Base-by-base conservation (phyloP, 441 rosid species). In the Theobroma grandiflorum region DNA sequence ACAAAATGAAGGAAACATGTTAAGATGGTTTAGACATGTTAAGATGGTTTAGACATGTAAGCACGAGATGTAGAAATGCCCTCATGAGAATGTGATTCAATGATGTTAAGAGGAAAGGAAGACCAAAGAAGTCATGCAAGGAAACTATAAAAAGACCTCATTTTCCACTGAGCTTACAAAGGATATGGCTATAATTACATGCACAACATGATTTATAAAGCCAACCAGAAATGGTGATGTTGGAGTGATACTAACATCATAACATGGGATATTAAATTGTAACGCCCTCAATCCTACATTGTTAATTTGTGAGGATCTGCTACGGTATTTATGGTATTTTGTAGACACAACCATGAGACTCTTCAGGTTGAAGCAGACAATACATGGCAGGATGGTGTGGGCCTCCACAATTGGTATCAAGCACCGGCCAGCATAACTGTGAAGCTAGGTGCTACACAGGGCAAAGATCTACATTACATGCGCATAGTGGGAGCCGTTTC, bases 191-290 rank as follows among this genome's bases (percentile, higher is more conserved):
- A 45, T 43, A 45, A 68, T 26, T 26, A 26, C 31, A 26, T 26
- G 72, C 53, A 42, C 35, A 68, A 22, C 52, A 67, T 67, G 50
- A 67, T 9, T 26, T 26, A 26, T 1, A 26, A 1, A 67, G 18
- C 43, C 52, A 67, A 67, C 18, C 4, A 8, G 15, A 20, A 9
- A 67, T 67, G 33, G 26, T n/a, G 50, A 67, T n/a, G 22, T 12
- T 68, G 57, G 20, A 45, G 38, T 68, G 18, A 68, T 45, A 45
- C 55, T 68, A 68, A 45, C 73, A 68, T 68, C 73, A 68, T 45
- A 22, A 4, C 73, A 68, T 38, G 73, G n/a, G 15, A 10, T 67
- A 47, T 68, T 12, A 22, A 68, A 12, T 33, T 26, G 31, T 26
- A 26, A 26, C 31, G 1, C 31, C 31, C 31, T 26, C 31, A 26